Conservation (phyloP, 2,329 filamentous ascomycete species). For the Emmonsia crescens region DNA sequence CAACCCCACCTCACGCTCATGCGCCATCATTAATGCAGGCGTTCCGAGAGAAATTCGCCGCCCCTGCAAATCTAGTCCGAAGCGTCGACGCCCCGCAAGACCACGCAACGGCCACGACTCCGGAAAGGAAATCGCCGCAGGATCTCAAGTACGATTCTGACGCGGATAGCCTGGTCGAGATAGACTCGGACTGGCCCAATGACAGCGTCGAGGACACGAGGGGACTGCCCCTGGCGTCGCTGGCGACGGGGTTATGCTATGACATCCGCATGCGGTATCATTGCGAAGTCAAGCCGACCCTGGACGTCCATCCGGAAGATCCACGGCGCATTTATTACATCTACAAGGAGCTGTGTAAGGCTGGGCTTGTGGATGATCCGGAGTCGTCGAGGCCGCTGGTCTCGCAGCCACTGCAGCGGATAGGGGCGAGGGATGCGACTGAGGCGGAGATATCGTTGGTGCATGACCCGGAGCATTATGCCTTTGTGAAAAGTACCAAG, state of each 20-base stretch:
- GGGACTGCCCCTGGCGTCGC: slow-evolving; percentile 37
- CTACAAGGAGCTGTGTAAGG: slow-evolving; percentile 74
- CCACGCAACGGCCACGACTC: not conserved
- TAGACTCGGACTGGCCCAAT: slow-evolving; percentile 34
- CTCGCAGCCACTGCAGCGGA: slow-evolving; percentile 52
- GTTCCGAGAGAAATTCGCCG: slow-evolving; percentile 15
- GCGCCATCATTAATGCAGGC: slow-evolving; percentile 9
- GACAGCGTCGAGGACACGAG: slow-evolving; percentile 26
- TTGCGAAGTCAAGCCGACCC: slow-evolving; percentile 60
- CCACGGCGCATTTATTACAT: slow-evolving; percentile 87
- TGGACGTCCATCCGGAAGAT: slow-evolving; percentile 84
- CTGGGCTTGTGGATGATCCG: slow-evolving; percentile 60
- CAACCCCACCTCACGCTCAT: not conserved
- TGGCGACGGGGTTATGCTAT: slow-evolving; percentile 73
- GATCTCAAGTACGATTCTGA: slow-evolving; percentile 7
- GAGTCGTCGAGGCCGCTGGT: slow-evolving; percentile 41
- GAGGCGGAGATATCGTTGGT: slow-evolving; percentile 69
- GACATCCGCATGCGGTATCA: slow-evolving; percentile 95
- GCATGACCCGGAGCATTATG: slow-evolving; percentile 65
- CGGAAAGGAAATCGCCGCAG: not conserved
- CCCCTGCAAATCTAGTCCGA: slow-evolving; percentile 10
- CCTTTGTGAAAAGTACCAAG: slow-evolving; percentile 58
- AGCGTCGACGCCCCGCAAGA: slow-evolving; percentile 10
- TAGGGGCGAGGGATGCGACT: slow-evolving; percentile 66
- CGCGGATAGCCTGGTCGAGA: slow-evolving; percentile 26